Conservation (phyloP, 2,329 filamentous ascomycete genomes). For the Hirsutella minnesotensis region DNA sequence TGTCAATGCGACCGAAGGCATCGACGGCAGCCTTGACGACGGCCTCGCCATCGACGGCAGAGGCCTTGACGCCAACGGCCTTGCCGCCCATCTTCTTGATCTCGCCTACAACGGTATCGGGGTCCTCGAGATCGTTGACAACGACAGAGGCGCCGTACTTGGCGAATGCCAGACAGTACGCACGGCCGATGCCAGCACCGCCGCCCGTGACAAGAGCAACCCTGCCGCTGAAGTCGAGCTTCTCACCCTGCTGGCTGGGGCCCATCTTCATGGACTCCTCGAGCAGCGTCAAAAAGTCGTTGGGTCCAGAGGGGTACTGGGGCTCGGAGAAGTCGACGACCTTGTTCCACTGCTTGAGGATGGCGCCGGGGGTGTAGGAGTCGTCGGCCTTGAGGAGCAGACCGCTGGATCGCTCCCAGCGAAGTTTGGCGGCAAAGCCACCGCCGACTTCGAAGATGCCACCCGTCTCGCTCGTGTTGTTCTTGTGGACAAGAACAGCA, state of each 20-base stretch:
- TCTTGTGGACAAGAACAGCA: constrained; percentile 75
- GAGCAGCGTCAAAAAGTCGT: constrained; percentile 78
- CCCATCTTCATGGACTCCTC: constrained; percentile 73
- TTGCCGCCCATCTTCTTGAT: constrained; percentile 83
- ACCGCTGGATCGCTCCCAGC: constrained; percentile 90
- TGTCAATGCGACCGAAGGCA: constrained; percentile 84
- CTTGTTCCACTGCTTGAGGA: constrained; percentile 82
- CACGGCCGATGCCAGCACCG: constrained; percentile 81
- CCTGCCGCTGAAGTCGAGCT: constrained; percentile 70
- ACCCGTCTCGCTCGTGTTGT: constrained; percentile 71
- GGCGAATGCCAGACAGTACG: constrained; percentile 79
- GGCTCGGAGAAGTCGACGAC: constrained; percentile 74
- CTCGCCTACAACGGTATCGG: constrained; percentile 81
- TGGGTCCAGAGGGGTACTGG: constrained; percentile 71
- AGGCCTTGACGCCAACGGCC: constrained; percentile 86
- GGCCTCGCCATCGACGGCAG: constrained; percentile 80
- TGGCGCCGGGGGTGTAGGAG: constrained; percentile 74
- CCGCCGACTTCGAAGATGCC: constrained; percentile 89
- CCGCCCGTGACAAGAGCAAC: constrained; percentile 82
- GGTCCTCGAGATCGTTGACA: constrained; percentile 91
- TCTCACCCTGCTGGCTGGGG: constrained; percentile 58
- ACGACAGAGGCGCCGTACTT: constrained; percentile 77
- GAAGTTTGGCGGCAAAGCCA: constrained; percentile 81
- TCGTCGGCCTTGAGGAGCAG: constrained; percentile 82
- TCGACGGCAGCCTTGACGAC: constrained; percentile 93